These are phyloP conservation scores for Penicillium sp. DNA, from an alignment of 2,329 filamentous ascomycete genomes.

Conservation along the genomic window DNA sequence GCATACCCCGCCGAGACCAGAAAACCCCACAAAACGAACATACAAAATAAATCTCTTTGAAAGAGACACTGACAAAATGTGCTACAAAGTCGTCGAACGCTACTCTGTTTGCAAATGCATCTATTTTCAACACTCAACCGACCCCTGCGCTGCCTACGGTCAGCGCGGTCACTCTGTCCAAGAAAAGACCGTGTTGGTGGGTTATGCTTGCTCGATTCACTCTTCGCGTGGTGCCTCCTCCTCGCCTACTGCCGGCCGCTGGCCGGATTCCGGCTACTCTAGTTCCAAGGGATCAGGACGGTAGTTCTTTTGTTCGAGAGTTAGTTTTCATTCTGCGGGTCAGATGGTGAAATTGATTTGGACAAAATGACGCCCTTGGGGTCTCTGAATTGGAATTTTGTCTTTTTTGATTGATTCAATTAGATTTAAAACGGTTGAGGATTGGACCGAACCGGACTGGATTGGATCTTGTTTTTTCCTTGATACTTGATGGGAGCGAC, in stretches of 20 bases:
- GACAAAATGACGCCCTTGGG: background rate
- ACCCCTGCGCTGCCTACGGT: slow-evolving; percentile 75
- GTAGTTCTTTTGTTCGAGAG: background rate
- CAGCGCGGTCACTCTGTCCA: slow-evolving; percentile 70
- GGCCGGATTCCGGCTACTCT: slow-evolving; percentile 28
- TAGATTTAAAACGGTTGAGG: background rate
- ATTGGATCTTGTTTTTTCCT: background rate
- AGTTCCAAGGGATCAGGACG: slow-evolving; percentile 23
- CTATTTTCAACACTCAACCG: slow-evolving; percentile 84
- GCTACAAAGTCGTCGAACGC: slow-evolving; percentile 80
- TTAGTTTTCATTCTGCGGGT: background rate
- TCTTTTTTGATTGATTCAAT: background rate
- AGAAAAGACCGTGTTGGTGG: slow-evolving; percentile 76
- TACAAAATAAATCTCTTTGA: background rate
- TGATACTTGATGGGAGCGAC: background rate
- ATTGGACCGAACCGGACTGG: background rate
- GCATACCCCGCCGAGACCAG: background rate
- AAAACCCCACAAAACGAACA: background rate
- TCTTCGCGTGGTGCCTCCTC: slow-evolving; percentile 17
- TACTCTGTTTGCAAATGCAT: slow-evolving; percentile 85
- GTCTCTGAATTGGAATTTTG: background rate
- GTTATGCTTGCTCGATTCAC: slow-evolving; percentile 71
- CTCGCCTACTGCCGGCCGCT: slow-evolving; percentile 10
- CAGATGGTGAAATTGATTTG: background rate
- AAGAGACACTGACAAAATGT: slow-evolving; percentile 62